A percentile compares a stretch with the other conserved stretches of the same genome.
phyloP scores from a whole-genome alignment of 2,329 filamentous ascomycete species.

The Botrytis tulipae region DNA sequence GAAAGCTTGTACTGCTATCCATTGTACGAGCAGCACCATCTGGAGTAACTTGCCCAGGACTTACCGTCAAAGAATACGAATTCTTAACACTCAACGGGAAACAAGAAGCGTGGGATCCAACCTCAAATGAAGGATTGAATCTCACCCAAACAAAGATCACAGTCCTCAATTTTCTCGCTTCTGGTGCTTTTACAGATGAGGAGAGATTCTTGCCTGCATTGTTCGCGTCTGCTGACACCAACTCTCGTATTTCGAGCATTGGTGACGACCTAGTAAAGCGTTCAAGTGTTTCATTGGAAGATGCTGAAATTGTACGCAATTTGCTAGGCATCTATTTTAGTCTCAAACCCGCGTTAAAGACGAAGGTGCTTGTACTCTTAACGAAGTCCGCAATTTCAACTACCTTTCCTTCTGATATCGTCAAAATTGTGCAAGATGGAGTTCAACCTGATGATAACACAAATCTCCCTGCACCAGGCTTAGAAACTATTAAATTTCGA shows the following conservation, averaged over 20 bases:
- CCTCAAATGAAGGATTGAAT: slow-evolving; percentile 59
- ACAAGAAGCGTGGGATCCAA: slow-evolving; percentile 65
- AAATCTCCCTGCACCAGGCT: slow-evolving; percentile 37
- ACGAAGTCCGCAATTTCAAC: slow-evolving; percentile 75
- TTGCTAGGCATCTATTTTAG: slow-evolving; percentile 73
- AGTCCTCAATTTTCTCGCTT: slow-evolving; percentile 71
- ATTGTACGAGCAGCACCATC: slow-evolving; percentile 42
- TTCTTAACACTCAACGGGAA: slow-evolving; percentile 68
- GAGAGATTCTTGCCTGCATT: slow-evolving; percentile 83
- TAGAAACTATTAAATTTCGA: slow-evolving; percentile 74
- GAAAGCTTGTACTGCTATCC: slow-evolving; percentile 71
- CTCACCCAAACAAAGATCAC: slow-evolving; percentile 68
- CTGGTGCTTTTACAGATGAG: slow-evolving; percentile 78
- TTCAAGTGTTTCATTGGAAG: slow-evolving; percentile 71
- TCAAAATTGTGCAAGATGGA: slow-evolving; percentile 66
- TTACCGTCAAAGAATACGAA: slow-evolving; percentile 63
- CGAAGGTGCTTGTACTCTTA: slow-evolving; percentile 72
- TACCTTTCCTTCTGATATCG: slow-evolving; percentile 64
- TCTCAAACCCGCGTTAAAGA: slow-evolving; percentile 70
- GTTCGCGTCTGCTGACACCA: slow-evolving; percentile 78
- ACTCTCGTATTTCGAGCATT: slow-evolving; percentile 77
- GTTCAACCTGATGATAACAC: slow-evolving; percentile 48
- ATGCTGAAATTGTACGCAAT: slow-evolving; percentile 57
- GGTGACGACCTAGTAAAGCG: slow-evolving; percentile 88
- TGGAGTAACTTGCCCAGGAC: slow-evolving; percentile 48